Percentiles rank a stretch among this genome's conserved stretches.
These are phyloP conservation scores for Colletotrichum tanaceti DNA, from an alignment of 2,329 filamentous ascomycete genomes.

Conservation along the genomic window DNA sequence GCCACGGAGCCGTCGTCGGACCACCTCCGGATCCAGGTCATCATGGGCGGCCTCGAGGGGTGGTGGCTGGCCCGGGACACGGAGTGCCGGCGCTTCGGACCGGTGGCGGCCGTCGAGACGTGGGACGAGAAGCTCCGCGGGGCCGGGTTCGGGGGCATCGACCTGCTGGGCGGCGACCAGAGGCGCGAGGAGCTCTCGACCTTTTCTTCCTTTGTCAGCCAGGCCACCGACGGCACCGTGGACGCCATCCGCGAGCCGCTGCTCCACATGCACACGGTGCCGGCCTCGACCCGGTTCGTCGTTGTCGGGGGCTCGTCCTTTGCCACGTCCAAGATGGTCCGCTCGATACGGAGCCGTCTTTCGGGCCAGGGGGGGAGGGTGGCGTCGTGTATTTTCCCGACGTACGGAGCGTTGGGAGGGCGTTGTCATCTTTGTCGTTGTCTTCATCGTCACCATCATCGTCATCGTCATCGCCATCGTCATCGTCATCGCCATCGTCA, in stretches of 20 bases:
- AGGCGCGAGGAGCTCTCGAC: conserved; percentile 4
- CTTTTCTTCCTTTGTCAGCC: not conserved
- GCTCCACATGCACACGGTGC: not conserved
- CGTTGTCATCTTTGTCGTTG: not conserved
- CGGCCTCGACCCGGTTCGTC: not conserved
- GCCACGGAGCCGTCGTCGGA: conserved; percentile 43
- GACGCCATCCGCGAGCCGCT: conserved; percentile 12
- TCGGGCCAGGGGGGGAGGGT: rapidly evolving
- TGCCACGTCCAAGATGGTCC: not conserved
- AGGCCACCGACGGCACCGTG: not conserved
- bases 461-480: too few relatives aligned
- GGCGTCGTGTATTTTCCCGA: not conserved
- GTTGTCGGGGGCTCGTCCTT: conserved; percentile 13
- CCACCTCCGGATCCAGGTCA: conserved; percentile 6
- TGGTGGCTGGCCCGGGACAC: conserved; percentile 23
- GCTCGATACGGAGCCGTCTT: not conserved
- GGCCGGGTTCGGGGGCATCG: conserved; percentile 4
- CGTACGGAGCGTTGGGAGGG: not conserved
- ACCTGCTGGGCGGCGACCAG: conserved; percentile 6
- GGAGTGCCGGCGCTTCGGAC: conserved; percentile 14
- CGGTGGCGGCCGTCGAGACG: not conserved
- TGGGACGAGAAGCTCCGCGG: conserved; percentile 20
- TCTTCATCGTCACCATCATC: too few relatives aligned
- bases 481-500: too few relatives aligned
- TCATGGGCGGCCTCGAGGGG: conserved; percentile 22